These are phyloP conservation scores for Dentipellis fragilis DNA, from an alignment of 768 basidiomycete species.

Conservation along the genomic window DNA sequence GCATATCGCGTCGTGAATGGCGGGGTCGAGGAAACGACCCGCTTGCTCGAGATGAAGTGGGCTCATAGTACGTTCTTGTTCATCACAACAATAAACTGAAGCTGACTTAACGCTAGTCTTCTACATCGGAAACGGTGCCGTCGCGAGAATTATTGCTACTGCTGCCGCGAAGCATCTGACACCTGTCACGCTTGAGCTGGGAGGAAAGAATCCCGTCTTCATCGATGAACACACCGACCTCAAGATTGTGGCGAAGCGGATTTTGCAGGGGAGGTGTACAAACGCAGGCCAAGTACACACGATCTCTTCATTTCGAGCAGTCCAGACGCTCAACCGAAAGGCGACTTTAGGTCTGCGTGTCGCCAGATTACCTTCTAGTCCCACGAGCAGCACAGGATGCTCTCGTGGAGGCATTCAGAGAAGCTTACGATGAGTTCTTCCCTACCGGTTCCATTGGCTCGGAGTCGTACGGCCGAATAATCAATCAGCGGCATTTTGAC, in stretches of 20 bases:
- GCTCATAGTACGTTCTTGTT: constrained; percentile 31
- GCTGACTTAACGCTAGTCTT: constrained; percentile 23
- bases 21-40: constrained; percentile 28
- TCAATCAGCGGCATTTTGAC: constrained; percentile 42
- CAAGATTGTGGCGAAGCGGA: constrained; percentile 47
- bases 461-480: constrained; percentile 37
- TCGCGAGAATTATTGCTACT: constrained; percentile 29
- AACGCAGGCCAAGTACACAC: constrained; percentile 52
- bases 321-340: no score
- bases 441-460: constrained; percentile 40
- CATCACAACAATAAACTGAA: constrained; percentile 1
- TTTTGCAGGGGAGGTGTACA: constrained; percentile 55
- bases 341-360: constrained; percentile 25
- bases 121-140: constrained; percentile 24
- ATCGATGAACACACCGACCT: constrained; percentile 33
- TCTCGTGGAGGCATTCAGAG: constrained; percentile 34
- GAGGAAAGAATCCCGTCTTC: constrained; percentile 22
- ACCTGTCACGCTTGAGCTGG: constrained; percentile 32
- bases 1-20: constrained; percentile 59
- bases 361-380: constrained; percentile 37
- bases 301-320: not conserved
- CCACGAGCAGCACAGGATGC: constrained; percentile 32
- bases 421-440: constrained; percentile 38
- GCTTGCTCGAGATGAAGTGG: constrained; percentile 27
- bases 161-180: constrained; percentile 36